Base-by-base conservation (phyloP, 108 stramenopile species). In the Conticribra guillardii region DNA sequence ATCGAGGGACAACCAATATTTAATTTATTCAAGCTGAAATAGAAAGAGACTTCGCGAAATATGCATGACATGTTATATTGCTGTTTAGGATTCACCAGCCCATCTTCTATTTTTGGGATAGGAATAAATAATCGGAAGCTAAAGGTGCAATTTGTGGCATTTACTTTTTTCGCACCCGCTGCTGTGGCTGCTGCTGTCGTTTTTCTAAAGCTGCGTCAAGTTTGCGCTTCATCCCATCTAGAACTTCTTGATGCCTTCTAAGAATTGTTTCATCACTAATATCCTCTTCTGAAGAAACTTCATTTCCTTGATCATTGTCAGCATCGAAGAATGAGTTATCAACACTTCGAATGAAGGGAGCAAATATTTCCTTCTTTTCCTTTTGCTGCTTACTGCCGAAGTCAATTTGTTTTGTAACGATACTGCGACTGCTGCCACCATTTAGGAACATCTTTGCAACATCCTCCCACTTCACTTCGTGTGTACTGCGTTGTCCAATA, bases 201-300 rank as follows among this genome's bases (percentile, higher is more conserved):
- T 64, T 65, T 45, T 78, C 69, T 50, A 68, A 37, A 23, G 67
- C 58, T 28, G 76, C 76, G 34, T 74, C 73, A 24, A 94, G 68
- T 50, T 88, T 91, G n/a, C 76, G 79, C 67, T 90, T 91, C 89
- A 94, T 94, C 17, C 69, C 69, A 75, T 89, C 86, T 16, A 94
- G 79, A 30, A 85, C 89, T 19, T 80, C 69, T 54, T 87, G 86
- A 60, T 94, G 93, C 24, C 80, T 59, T 19, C 56, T 76, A 49
- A 94, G 66, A 47, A 94, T 67, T n/a, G 85, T 54, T 49, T 87
- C 89, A 50, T 94, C 93, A 61, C 80, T 80, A 19, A 91, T 56
- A 64, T 94, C 87, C 69, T 94, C 93, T 0, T 85, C 85, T 9
- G 82, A 80, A 34, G 79, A 83, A 16, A 54, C 22, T 19, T 85